These are phyloP conservation scores for Suillus variegatus DNA, from an alignment of 768 basidiomycete genomes.

Conservation along the genomic window DNA sequence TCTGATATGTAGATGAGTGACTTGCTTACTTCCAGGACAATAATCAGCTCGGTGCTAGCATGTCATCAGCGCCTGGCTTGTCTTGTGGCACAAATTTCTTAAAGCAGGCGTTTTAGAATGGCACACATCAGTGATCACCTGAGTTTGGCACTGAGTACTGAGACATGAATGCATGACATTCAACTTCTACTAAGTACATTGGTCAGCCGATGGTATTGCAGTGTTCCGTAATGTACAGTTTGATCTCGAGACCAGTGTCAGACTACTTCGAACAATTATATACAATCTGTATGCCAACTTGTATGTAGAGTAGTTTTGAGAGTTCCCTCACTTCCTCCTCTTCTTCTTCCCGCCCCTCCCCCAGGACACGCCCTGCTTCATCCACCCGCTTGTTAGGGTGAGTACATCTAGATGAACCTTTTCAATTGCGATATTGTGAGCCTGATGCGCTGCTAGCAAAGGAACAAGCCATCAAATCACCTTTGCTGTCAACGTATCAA, in stretches of 20 bases:
- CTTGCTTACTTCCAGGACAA: neutral
- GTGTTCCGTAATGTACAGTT: neutral
- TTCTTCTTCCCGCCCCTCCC: neutral
- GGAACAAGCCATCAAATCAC: neutral
- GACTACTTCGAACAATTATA: neutral
- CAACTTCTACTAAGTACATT: neutral
- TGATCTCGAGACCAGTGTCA: neutral
- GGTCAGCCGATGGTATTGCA: neutral
- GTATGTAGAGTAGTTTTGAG: neutral
- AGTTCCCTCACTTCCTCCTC: neutral
- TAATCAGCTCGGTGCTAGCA: neutral
- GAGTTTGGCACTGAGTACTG: neutral
- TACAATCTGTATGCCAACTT: neutral
- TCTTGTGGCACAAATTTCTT: neutral
- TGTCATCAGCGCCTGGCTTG: neutral
- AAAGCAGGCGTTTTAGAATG: neutral
- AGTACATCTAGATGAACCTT: conserved; percentile 12
- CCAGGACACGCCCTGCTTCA: no score
- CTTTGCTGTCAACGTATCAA: conserved; percentile 3
- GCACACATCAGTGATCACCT: neutral
- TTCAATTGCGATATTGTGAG: neutral
- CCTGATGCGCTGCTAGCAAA: neutral
- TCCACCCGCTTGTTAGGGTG: no score
- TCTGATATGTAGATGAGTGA: neutral
- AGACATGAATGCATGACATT: neutral